Evolutionary conservation across 768 basidiomycete species (phyloP).

Genomic region (Boletus rubroflammeus): DNA sequence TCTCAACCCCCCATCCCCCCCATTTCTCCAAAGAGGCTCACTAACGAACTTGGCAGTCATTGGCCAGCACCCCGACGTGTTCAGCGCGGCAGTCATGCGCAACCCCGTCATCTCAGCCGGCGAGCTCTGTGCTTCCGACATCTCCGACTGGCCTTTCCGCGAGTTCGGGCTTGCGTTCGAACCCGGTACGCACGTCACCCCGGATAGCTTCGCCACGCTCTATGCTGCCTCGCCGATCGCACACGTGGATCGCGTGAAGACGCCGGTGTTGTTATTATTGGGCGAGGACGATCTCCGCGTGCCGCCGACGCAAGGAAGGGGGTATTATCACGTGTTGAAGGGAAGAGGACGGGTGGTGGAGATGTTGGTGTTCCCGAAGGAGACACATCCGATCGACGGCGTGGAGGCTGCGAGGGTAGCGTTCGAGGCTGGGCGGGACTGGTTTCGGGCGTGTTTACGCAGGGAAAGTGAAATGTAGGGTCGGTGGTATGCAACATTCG

Average conservation of each 20-base stretch:
- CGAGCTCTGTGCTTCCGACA: slow-evolving; percentile 55
- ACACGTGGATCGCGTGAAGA: slow-evolving; percentile 45
- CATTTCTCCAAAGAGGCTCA: background rate
- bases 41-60: slow-evolving; percentile 42
- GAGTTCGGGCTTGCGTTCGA: slow-evolving; percentile 38
- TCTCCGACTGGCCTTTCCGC: slow-evolving; percentile 62
- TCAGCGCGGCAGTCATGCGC: slow-evolving; percentile 58
- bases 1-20: background rate
- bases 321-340: slow-evolving; percentile 66
- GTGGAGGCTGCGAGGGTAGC: slow-evolving; percentile 55
- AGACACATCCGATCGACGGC: slow-evolving; percentile 61
- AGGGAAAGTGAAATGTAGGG: background rate
- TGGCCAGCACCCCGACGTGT: slow-evolving; percentile 57
- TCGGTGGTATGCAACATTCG: background rate
- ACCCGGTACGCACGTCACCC: slow-evolving; percentile 39
- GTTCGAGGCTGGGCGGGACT: slow-evolving; percentile 51
- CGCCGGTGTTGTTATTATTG: slow-evolving; percentile 55
- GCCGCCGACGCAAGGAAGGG: slow-evolving; percentile 56
- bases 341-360: slow-evolving; percentile 44
- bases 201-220: slow-evolving; percentile 42
- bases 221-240: slow-evolving; percentile 54
- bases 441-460: slow-evolving; percentile 38
- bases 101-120: slow-evolving; percentile 69
- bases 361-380: slow-evolving; percentile 58
- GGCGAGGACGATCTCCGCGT: slow-evolving; percentile 63